Base-by-base conservation (phyloP, 2,329 filamentous ascomycete species). In the Pseudocercospora fijiensis region DNA sequence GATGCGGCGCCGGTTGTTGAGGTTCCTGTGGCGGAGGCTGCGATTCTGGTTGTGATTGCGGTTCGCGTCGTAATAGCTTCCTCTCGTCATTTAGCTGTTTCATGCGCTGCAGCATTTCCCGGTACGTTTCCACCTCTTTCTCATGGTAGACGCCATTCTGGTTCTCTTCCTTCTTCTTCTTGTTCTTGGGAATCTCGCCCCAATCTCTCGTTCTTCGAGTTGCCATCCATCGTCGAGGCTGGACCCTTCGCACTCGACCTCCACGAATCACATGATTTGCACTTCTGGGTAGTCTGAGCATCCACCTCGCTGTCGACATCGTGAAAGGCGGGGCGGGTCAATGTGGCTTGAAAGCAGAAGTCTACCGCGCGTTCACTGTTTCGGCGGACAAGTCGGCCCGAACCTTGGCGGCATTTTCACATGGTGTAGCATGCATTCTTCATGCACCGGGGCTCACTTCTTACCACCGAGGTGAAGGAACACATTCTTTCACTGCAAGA, bases 141-240 rank as follows among this genome's bases (percentile, higher is more conserved):
- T 66, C 61, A 63, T 59, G 61, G 65, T 58, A 61, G 58, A 49
- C 65, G 58, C 63, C 66, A 66, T 67, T 64, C 41, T 67, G 65
- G 61, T 58, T 61, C 37, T 26, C 59, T 28, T 60, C 51, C 55
- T 53, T 37, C 57, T 41, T 30, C 22, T 30, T 22, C 55, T 53
- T 37, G 52, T 41, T 30, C 22, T 30, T 22, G 16, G 55, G 28
- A 24, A 56, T 24, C 22, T 56, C 53, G 53, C 53, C 53, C 53
- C 53, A 56, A 18, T 27, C 53, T 37, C 53, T 56, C 4, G 28
- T 33, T 11, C 53, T 33, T 37, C 18, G 37, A 4, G 37, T 18
- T 41, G 37, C 37, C 37, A 41, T 37, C n/a, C 53, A 56, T 41
- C 27, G 33, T 65, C 55, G 57, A 20, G 45, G 47, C 26, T n/a